phyloP scores from a whole-genome alignment of 768 basidiomycete genomes.

The Termitomyces sp. region DNA sequence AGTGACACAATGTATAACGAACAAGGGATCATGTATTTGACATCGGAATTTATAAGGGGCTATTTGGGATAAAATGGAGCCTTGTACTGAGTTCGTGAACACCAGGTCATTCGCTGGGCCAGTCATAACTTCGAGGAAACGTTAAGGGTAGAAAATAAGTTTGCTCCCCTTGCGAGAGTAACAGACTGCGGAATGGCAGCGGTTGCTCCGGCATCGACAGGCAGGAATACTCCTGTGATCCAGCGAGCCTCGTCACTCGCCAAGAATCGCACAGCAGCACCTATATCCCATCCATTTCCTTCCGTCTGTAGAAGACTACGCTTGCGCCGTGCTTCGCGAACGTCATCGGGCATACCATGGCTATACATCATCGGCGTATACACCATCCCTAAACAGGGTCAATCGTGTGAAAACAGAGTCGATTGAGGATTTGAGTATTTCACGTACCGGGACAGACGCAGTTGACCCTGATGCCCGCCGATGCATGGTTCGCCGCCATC shows the following conservation, averaged over 20 bases:
- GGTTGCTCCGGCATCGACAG: constrained; percentile 37
- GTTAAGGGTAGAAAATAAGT: constrained; percentile 2
- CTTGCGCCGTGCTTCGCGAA: constrained; percentile 30
- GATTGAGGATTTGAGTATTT: neutral
- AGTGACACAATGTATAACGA: neutral
- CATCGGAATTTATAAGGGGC: neutral
- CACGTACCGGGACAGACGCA: constrained; percentile 34
- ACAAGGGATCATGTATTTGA: neutral
- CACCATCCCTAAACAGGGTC: constrained; percentile 27
- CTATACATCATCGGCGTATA: constrained; percentile 38
- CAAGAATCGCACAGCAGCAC: constrained; percentile 33
- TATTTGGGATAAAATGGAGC: neutral
- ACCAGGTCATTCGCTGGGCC: neutral
- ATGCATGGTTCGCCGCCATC: constrained; percentile 38
- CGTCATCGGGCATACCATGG: constrained; percentile 27
- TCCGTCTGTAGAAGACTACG: constrained; percentile 34
- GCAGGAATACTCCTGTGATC: constrained; percentile 35
- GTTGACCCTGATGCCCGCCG: constrained; percentile 34
- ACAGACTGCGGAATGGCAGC: constrained; percentile 19
- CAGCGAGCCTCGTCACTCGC: constrained; percentile 38
- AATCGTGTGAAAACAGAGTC: neutral
- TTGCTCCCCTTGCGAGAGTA: constrained; percentile 1
- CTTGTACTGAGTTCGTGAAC: neutral
- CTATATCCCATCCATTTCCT: constrained; percentile 39
- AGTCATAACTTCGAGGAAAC: constrained; percentile 1